Evolutionary conservation across 1,284 basidiomycete genomes (phyloP).

Genomic region (Schizophyllum commune): DNA sequence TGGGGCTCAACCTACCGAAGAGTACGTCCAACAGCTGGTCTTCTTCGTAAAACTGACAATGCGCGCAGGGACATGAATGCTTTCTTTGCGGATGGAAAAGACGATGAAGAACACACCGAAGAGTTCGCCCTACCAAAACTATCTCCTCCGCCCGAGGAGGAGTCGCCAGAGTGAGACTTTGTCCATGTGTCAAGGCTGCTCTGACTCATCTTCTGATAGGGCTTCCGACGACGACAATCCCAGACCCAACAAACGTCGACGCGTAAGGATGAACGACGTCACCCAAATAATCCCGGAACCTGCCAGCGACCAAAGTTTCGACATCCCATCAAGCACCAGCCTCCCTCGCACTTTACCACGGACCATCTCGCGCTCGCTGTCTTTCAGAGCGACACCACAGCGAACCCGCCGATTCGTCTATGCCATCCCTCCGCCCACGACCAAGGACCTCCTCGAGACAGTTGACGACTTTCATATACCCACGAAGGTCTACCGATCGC

Average conservation of each 20-base stretch:
- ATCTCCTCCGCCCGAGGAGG: background rate
- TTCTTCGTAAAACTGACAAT: background rate
- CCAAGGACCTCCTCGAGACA: slow-evolving; percentile 41
- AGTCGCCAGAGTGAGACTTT: background rate
- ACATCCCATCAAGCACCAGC: background rate
- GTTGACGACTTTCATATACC: slow-evolving; percentile 50
- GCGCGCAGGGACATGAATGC: background rate
- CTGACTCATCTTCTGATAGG: background rate
- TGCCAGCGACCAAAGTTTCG: background rate
- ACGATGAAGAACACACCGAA: background rate
- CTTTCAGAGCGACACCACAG: background rate
- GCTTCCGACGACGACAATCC: background rate
- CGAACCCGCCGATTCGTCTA: slow-evolving; percentile 41
- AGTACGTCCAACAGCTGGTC: background rate
- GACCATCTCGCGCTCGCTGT: background rate
- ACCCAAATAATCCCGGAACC: background rate
- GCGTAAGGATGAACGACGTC: background rate
- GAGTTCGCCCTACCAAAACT: background rate
- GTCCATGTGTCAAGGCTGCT: background rate
- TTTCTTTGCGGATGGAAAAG: background rate
- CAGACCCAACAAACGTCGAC: background rate
- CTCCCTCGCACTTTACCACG: background rate
- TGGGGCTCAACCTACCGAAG: background rate
- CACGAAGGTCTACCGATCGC: slow-evolving; percentile 62
- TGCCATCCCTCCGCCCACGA: slow-evolving; percentile 44